Evolutionary conservation across 805 yeast genomes (phyloP).

Genomic region (Saccharomycopsis fermentans): DNA sequence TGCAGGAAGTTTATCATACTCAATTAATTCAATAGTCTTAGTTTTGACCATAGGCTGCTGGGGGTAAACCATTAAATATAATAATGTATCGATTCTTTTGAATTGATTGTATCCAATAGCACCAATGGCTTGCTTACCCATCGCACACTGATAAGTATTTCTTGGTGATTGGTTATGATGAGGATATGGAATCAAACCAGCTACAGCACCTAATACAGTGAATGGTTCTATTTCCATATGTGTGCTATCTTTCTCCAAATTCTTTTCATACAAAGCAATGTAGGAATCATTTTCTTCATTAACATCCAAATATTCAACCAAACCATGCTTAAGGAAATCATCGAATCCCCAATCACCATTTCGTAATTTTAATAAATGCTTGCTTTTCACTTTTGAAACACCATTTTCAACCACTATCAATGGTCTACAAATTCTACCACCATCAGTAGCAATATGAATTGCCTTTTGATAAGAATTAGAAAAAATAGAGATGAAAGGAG

Average conservation of each 20-base stretch:
- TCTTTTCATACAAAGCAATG: conserved; percentile 79
- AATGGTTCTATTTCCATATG: conserved; percentile 95
- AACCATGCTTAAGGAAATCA: conserved; percentile 74
- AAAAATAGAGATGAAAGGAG: conserved; percentile 86
- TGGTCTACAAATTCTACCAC: conserved; percentile 97
- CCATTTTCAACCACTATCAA: conserved; percentile 72
- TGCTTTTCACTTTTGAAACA: conserved; percentile 55
- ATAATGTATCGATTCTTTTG: conserved; percentile 85
- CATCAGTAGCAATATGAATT: conserved; percentile 97
- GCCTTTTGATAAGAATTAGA: conserved; percentile 84
- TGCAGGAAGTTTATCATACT: conserved; percentile 94
- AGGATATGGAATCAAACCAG: conserved; percentile 86
- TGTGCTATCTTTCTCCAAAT: conserved; percentile 45
- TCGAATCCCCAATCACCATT: conserved; percentile 78
- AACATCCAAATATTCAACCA: conserved; percentile 92
- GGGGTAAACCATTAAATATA: conserved; percentile 96
- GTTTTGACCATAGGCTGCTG: conserved; percentile 99
- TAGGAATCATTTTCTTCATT: conserved; percentile 93
- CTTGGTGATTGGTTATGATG: conserved; percentile 90
- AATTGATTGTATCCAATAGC: conserved; percentile 97
- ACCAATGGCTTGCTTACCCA: conserved; percentile 99
- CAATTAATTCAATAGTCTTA: conserved; percentile 88
- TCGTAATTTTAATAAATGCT: conserved; percentile 55
- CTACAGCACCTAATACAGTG: conserved; percentile 86
- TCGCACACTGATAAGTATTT: conserved; percentile 88